These are phyloP conservation scores for Neurospora sublineolata DNA, from an alignment of 495 filamentous ascomycete genomes.

Conservation along the genomic window DNA sequence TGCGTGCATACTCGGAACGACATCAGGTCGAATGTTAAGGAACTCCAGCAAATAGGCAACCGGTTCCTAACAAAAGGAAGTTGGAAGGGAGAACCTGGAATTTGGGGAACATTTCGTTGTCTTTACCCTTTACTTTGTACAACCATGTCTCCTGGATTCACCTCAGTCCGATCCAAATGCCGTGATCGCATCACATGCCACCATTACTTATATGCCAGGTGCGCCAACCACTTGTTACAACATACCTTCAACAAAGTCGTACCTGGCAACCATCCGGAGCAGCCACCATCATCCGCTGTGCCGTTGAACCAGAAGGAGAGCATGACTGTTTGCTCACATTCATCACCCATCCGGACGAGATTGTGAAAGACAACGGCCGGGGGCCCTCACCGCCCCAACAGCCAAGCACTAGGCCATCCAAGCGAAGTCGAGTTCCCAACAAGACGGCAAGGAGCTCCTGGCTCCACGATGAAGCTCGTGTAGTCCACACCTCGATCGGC, in stretches of 20 bases:
- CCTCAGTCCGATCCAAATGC: background rate
- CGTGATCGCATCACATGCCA: background rate
- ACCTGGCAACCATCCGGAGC: background rate
- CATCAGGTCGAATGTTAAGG: background rate
- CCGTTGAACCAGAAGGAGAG: background rate
- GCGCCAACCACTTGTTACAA: background rate
- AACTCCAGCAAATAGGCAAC: background rate
- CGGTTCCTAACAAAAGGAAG: background rate
- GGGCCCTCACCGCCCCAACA: background rate
- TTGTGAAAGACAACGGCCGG: background rate
- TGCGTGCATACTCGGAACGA: background rate
- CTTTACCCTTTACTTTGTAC: background rate
- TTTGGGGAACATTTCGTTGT: background rate
- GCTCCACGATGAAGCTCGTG: background rate
- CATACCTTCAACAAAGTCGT: background rate
- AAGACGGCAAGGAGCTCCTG: background rate
- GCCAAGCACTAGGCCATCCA: background rate
- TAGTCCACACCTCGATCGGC: background rate
- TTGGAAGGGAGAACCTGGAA: background rate
- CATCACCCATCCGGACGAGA: background rate
- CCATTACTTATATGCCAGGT: background rate
- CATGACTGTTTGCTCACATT: background rate
- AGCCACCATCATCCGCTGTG: background rate
- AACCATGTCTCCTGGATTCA: background rate
- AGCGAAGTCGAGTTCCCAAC: background rate